A percentile compares a stretch with the other conserved stretches of the same genome.
Evolutionary conservation across 345 rosid genomes (phyloP).

Genomic region (Conringia planisiliqua): DNA sequence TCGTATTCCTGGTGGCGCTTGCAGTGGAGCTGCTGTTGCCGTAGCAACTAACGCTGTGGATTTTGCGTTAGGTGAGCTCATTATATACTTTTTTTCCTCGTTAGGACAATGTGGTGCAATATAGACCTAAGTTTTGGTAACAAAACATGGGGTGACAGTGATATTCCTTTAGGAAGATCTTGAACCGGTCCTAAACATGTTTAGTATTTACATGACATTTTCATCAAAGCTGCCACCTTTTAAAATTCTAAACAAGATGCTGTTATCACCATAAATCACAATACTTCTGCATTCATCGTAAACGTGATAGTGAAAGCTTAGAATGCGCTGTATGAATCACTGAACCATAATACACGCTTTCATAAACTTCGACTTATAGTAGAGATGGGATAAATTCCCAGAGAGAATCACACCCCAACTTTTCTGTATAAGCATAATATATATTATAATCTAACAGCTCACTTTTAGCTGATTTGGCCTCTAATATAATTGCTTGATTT

Average conservation of each 20-base stretch:
- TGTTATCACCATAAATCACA: neutral
- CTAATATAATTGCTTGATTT: neutral
- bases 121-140: neutral
- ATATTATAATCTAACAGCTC: neutral
- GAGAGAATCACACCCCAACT: neutral
- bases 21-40: conserved; percentile 91
- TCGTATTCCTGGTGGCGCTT: conserved; percentile 85
- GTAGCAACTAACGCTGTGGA: conserved; percentile 88
- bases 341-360: neutral
- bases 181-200: neutral
- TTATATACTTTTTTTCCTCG: neutral
- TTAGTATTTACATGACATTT: neutral
- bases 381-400: neutral
- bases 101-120: neutral
- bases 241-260: neutral
- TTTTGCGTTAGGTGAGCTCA: conserved; percentile 65
- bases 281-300: neutral
- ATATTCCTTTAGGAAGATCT: neutral
- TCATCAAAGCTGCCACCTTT: neutral
- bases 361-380: neutral
- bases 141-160: neutral
- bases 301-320: neutral
- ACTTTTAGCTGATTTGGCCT: neutral
- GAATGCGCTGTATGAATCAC: neutral
- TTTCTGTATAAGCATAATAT: neutral